Evolutionary conservation across 2,329 filamentous ascomycete genomes (phyloP).

Genomic region (Fusarium austroafricanum): DNA sequence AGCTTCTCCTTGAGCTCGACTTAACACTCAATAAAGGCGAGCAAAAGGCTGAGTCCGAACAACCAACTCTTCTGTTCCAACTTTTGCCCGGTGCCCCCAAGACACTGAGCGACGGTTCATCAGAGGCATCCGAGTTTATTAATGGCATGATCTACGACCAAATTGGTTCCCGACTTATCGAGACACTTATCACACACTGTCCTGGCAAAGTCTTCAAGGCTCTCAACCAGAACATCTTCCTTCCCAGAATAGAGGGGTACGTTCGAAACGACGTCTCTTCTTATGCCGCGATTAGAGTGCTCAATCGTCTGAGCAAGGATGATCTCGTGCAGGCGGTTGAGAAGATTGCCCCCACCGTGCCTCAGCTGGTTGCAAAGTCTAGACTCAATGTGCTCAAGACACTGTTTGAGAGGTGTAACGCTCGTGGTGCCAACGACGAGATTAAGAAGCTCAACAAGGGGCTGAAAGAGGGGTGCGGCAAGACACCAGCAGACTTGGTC

Average conservation of each 20-base stretch:
- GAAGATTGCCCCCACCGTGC: constrained; percentile 78
- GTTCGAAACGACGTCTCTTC: constrained; percentile 90
- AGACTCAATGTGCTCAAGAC: constrained; percentile 83
- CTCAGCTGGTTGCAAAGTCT: constrained; percentile 77
- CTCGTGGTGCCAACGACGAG: constrained; percentile 70
- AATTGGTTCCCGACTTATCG: constrained; percentile 88
- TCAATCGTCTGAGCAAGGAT: constrained; percentile 87
- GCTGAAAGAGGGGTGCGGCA: constrained; percentile 61
- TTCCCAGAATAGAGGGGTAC: constrained; percentile 80
- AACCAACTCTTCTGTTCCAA: constrained; percentile 73
- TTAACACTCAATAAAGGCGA: constrained; percentile 75
- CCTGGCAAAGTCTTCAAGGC: constrained; percentile 93
- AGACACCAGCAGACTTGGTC: constrained; percentile 60
- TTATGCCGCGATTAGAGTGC: constrained; percentile 84
- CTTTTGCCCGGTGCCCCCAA: constrained; percentile 81
- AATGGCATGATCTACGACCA: constrained; percentile 89
- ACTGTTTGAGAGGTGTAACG: constrained; percentile 83
- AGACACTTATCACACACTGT: constrained; percentile 82
- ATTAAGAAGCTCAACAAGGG: constrained; percentile 61
- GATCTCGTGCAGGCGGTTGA: constrained; percentile 80
- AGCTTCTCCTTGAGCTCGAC: constrained; percentile 89
- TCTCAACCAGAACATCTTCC: constrained; percentile 83
- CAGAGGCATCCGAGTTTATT: constrained; percentile 80
- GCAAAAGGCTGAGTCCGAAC: constrained; percentile 49
- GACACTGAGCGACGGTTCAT: constrained; percentile 76